Evolutionary conservation across 1,284 basidiomycete species (phyloP), one percentile per base, ranked within the genome.

Genomic region (Pisolithus thermaeus): DNA sequence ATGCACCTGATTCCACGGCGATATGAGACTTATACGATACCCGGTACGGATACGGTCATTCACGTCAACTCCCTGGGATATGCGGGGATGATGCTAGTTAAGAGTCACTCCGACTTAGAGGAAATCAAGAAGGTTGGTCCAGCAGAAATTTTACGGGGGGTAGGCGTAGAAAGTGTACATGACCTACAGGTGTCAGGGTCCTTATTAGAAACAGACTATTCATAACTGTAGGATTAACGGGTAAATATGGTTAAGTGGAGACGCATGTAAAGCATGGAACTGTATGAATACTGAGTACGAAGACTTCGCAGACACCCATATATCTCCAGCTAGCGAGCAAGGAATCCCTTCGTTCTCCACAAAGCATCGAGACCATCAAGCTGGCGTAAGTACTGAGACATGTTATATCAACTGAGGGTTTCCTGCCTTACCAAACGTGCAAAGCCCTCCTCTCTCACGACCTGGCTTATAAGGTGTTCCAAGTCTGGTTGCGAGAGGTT

Each of bases 11-110:
- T 94, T 60, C 92, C 92, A 22, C 81, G 92, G 41, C 75, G 75
- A 49, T 67, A 70, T 42, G 87, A 89, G 61, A 69, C 66, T 16
- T 75, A 84, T 63, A 69, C 64, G 14, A 67, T 86, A 8, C 52
- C 66, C 49, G 73, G 72, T 52, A 79, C 77, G 5, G 78, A 79
- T 16, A 77, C 80, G 36, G 57, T 66, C 53, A 65, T 95, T 41
- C 81, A 80, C 58, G 75, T 95, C 35, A 94, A 95, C 66, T 78
- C 91, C 45, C 76, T 93, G 36, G 92, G 89, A n/a, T 94, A 86
- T 64, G 87, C 90, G 12, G 92, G 92, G 2, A 80, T 90, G 82
- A 61, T 94, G 54, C 78, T 95, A 47, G 90, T 90, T 40, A 90
- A 86, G 72, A 90, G 84, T 58, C 80, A 85, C 53, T 74, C 74